Conservation (phyloP, 306 rosid genomes). For the Fagus crenata region DNA sequence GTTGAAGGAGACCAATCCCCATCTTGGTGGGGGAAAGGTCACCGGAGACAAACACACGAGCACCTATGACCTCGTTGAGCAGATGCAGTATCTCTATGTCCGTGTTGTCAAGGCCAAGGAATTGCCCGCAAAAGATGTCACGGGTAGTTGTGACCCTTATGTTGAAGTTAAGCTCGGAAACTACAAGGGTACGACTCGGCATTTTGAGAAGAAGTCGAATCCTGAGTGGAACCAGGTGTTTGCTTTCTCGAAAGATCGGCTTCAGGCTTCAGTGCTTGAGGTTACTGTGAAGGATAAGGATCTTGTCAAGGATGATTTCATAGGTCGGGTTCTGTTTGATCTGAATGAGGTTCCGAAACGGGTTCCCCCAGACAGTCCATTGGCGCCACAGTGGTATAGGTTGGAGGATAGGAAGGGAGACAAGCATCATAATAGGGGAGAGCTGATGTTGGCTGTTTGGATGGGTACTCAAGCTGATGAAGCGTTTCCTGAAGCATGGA, state of each 20-base stretch:
- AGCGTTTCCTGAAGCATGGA: conserved; percentile 98
- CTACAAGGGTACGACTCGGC: conserved; percentile 90
- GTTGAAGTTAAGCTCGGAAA: conserved; percentile 87
- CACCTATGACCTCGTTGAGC: conserved; percentile 98
- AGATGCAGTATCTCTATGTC: conserved; percentile 97
- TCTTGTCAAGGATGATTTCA: conserved; percentile 81
- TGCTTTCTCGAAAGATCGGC: conserved; percentile 83
- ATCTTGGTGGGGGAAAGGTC: conserved; percentile 90
- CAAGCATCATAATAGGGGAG: conserved; percentile 61
- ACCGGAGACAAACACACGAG: conserved; percentile 87
- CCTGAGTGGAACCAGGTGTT: conserved; percentile 98
- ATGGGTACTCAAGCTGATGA: conserved; percentile 99
- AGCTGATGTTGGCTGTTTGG: conserved; percentile 99
- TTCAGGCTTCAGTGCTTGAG: conserved; percentile 82
- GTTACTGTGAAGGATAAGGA: conserved; percentile 93
- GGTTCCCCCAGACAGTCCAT: conserved; percentile 94
- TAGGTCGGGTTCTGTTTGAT: conserved; percentile 74
- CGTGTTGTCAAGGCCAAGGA: conserved; percentile 92
- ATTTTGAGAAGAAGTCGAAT: conserved; percentile 87
- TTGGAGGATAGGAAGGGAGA: conserved; percentile 68
- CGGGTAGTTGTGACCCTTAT: conserved; percentile 95
- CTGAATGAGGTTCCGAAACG: conserved; percentile 85
- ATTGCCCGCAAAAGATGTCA: conserved; percentile 74
- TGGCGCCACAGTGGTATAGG: conserved; percentile 95
- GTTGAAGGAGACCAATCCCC: conserved; percentile 96